A percentile compares a stretch with the other conserved stretches of the same genome.
phyloP scores from a whole-genome alignment of 1,284 basidiomycete species.

The Puccinia coronata region DNA sequence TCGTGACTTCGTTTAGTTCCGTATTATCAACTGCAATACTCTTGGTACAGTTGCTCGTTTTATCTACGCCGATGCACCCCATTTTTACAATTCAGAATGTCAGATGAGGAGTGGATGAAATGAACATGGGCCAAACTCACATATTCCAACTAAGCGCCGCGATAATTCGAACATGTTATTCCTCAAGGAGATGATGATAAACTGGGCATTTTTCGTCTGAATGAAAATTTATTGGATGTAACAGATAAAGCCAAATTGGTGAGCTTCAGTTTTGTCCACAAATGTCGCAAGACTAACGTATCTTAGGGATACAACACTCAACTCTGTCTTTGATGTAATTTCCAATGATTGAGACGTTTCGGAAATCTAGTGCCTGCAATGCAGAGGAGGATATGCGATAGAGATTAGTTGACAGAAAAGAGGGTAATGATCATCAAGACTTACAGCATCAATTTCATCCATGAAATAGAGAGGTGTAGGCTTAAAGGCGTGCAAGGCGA shows the following conservation, averaged over 20 bases:
- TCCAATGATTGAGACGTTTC: slow-evolving; percentile 96
- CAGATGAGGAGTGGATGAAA: background rate
- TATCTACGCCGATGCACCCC: slow-evolving; percentile 11
- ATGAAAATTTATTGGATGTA: slow-evolving; percentile 45
- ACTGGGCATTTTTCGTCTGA: slow-evolving; percentile 83
- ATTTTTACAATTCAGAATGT: background rate
- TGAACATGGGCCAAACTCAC: background rate
- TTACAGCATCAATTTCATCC: slow-evolving; percentile 92
- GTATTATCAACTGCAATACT: slow-evolving; percentile 50
- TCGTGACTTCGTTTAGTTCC: slow-evolving; percentile 32
- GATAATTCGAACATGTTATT: slow-evolving; percentile 60
- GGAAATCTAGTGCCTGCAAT: slow-evolving; percentile 76
- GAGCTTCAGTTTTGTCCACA: background rate
- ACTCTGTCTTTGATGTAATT: slow-evolving; percentile 87
- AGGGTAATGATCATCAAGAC: slow-evolving; percentile 50
- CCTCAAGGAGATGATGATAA: slow-evolving; percentile 93
- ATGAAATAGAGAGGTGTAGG: slow-evolving; percentile 98
- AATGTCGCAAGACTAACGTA: too few relatives aligned
- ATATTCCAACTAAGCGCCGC: slow-evolving; percentile 45
- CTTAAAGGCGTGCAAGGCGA: slow-evolving; percentile 91
- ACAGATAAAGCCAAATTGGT: slow-evolving; percentile 50
- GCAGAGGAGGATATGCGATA: background rate
- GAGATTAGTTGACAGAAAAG: background rate
- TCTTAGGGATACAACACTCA: too few relatives aligned
- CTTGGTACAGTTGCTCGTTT: slow-evolving; percentile 50